Conservation (phyloP, 2,329 filamentous ascomycete species). For the Tothia fuscella region DNA sequence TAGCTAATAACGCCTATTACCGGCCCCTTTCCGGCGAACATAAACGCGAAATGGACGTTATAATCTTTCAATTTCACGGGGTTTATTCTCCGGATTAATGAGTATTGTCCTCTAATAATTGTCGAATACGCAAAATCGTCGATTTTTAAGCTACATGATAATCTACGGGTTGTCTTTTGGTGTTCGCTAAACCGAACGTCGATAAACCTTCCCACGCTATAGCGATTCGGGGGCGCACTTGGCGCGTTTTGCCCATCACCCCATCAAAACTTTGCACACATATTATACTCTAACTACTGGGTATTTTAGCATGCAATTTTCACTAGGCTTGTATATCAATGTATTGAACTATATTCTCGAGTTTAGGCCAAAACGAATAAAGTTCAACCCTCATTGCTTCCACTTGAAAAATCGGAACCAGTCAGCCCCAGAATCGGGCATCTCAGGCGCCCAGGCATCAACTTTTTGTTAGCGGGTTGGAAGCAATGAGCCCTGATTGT, state of each 20-base stretch:
- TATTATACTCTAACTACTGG: not conserved
- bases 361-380: not conserved
- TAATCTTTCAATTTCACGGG: too few species aligned
- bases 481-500: too few species aligned
- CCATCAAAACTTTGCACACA: not conserved
- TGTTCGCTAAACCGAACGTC: too few species aligned
- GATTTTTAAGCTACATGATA: not conserved
- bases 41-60: not conserved
- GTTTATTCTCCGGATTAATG: too few species aligned
- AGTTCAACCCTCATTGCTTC: too few species aligned
- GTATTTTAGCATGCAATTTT: not conserved
- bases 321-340: too few species aligned
- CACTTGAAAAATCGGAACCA: too few species aligned
- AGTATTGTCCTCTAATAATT: not conserved
- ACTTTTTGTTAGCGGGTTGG: too few species aligned
- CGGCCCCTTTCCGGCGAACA: not conserved
- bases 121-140: not conserved
- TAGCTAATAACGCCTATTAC: conserved; percentile 1
- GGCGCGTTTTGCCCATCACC: not conserved
- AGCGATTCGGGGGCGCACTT: not conserved
- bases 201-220: too few species aligned
- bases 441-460: too few species aligned
- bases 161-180: too few species aligned
- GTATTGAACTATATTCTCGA: not conserved
- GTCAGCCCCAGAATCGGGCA: too few species aligned